Evolutionary conservation across 75 land plant species (phyloP), one percentile per base, ranked within the genome.

Genomic region (Chamaecyparis obtusa): DNA sequence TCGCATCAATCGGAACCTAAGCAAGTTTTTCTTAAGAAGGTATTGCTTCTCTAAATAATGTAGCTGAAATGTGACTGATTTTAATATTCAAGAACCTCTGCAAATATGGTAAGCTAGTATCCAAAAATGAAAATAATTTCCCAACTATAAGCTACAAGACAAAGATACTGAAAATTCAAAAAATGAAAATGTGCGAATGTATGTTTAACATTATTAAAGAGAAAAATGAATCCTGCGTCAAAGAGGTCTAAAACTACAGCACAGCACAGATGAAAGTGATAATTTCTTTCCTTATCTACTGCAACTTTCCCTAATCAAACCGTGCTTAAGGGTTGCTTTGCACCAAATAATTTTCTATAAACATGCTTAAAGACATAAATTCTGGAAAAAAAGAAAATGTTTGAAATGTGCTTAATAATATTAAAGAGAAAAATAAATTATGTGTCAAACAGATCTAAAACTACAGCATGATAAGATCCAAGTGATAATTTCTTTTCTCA

Each of bases 191-290:
- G 5, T 39, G 44, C 9, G 8, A 8, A 79, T 2, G 41, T 41
- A 79, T 36, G 30, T 30, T 80, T 24, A 79, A 16, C 46, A 39
- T 41, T 8, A 79, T 41, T 35, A 79, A 79, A 79, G 11, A 79
- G 21, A 15, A 5, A 69, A 27, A 49, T 6, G 8, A 69, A 69
- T 57, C 16, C 24, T 57, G 64, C 5, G 37, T 24, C 32, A 69
- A 27, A 85, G 21, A 76, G 24, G 39, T 67, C 1, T 14, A 81
- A 85, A n/a, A 72, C 37, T 24, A 24, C 64, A 85, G 79, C 41
- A 36, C n/a, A 11, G 32, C 32, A 83, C 83, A 56, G 41, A 85
- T 69, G 85, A 15, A 85, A n/a, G 10, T 33, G 44, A 85, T 85
- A 11, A 51, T 85, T 71, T 56, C 9, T 36, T 69, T 10, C 21